Evolutionary conservation across 2,329 filamentous ascomycete species (phyloP).

Genomic region (Ophiocordyceps polyrhachis-furcata): DNA sequence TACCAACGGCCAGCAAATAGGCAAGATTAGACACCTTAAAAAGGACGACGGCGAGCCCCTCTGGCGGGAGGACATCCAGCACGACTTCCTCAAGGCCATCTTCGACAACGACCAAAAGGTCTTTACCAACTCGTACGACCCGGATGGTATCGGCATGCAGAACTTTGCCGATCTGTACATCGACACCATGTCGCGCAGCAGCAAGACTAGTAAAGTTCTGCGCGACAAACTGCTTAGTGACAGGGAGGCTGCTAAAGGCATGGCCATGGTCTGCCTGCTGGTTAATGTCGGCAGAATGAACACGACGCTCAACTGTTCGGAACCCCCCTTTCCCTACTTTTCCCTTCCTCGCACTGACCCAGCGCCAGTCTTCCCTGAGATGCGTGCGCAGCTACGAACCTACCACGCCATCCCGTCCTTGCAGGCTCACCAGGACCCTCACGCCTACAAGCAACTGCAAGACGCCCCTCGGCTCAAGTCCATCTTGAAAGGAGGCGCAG

Average conservation of each 20-base stretch:
- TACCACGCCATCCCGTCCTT: slow-evolving; percentile 96
- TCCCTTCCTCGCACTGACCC: background rate
- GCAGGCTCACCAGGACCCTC: slow-evolving; percentile 84
- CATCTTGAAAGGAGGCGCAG: slow-evolving; percentile 88
- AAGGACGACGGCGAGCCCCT: slow-evolving; percentile 77
- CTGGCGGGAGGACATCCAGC: slow-evolving; percentile 77
- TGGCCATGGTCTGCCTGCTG: slow-evolving; percentile 97
- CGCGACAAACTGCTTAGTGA: slow-evolving; percentile 93
- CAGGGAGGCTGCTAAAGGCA: slow-evolving; percentile 79
- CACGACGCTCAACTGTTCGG: slow-evolving; percentile 82
- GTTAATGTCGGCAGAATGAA: slow-evolving; percentile 99
- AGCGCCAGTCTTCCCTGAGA: slow-evolving; percentile 78
- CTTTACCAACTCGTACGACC: slow-evolving; percentile 84
- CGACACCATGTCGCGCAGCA: slow-evolving; percentile 95
- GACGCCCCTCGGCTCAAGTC: slow-evolving; percentile 92
- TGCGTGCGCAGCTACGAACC: slow-evolving; percentile 91
- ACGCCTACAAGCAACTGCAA: slow-evolving; percentile 94
- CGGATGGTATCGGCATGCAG: slow-evolving; percentile 37
- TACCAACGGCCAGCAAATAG: slow-evolving; percentile 21
- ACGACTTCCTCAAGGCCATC: slow-evolving; percentile 63
- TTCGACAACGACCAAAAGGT: slow-evolving; percentile 58
- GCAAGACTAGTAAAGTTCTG: slow-evolving; percentile 96
- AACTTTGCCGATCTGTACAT: slow-evolving; percentile 94
- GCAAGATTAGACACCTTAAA: slow-evolving; percentile 70
- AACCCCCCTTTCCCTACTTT: background rate